Percentiles rank a stretch among this genome's conserved stretches.
phyloP scores from a whole-genome alignment of 768 basidiomycete species.

The Termitomyces sp. region DNA sequence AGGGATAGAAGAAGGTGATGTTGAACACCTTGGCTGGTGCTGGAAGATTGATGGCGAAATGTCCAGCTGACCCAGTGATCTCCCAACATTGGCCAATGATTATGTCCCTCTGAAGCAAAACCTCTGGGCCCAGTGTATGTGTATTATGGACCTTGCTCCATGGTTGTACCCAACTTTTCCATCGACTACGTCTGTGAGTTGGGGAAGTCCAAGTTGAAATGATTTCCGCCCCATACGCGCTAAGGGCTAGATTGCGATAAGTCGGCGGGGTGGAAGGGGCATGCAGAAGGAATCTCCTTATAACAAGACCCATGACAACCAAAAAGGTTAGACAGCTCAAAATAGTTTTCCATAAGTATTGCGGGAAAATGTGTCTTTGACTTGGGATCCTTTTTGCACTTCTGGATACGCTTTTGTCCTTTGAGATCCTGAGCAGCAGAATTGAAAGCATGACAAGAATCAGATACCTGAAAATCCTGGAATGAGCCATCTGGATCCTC shows the following conservation, averaged over 20 bases:
- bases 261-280: neutral
- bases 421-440: neutral
- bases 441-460: neutral
- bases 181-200: neutral
- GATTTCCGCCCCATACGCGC: neutral
- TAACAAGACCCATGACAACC: neutral
- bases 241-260: neutral
- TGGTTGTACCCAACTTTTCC: neutral
- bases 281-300: neutral
- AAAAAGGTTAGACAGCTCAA: neutral
- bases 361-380: neutral
- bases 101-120: neutral
- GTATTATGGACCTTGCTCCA: neutral
- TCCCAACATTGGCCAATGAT: neutral
- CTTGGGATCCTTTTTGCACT: neutral
- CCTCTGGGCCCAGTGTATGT: neutral
- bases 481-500: neutral
- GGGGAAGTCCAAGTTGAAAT: neutral
- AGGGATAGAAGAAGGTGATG: neutral
- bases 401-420: neutral
- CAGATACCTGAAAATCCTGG: neutral
- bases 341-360: neutral
- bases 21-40: neutral
- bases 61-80: neutral
- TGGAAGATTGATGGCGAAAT: neutral